A percentile compares a stretch with the other conserved stretches of the same genome.
phyloP scores from a whole-genome alignment of 2,329 filamentous ascomycete species.

The Colletotrichum higginsianum region DNA sequence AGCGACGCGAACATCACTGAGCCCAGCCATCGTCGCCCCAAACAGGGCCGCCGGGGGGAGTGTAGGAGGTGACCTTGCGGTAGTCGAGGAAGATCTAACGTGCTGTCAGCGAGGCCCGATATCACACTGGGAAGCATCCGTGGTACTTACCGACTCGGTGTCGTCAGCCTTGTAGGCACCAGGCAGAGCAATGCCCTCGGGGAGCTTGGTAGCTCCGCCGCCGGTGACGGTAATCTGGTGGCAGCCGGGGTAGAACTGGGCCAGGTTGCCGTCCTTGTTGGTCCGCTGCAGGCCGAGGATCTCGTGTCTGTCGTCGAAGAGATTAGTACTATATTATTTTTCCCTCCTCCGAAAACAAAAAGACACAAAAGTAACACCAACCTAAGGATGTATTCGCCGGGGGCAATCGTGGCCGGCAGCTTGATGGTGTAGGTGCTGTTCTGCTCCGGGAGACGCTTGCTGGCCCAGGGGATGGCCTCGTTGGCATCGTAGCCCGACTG shows the following conservation, averaged over 20 bases:
- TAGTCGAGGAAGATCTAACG: slow-evolving; percentile 48
- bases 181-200: slow-evolving; percentile 45
- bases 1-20: not conserved
- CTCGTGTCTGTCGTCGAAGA: slow-evolving; percentile 56
- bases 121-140: rapidly evolving
- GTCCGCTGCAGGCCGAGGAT: slow-evolving; percentile 68
- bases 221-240: slow-evolving; percentile 70
- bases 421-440: slow-evolving; percentile 54
- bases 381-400: slow-evolving; percentile 64
- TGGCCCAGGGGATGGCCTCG: slow-evolving; percentile 52
- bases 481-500: slow-evolving; percentile 52
- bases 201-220: slow-evolving; percentile 56
- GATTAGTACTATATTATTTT: too few species aligned
- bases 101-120: not conserved
- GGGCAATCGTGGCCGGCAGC: slow-evolving; percentile 59
- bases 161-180: slow-evolving; percentile 45
- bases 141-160: slow-evolving; percentile 39
- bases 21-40: slow-evolving; percentile 44
- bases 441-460: slow-evolving; percentile 52
- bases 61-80: slow-evolving; percentile 47
- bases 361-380: not conserved
- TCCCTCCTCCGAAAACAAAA: too few species aligned
- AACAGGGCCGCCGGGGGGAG: slow-evolving; percentile 46
- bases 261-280: slow-evolving; percentile 62
- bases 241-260: slow-evolving; percentile 71